A percentile compares a stretch with the other conserved stretches of the same genome.
Evolutionary conservation across 768 basidiomycete species (phyloP).

Genomic region (Boletus subparvulus): DNA sequence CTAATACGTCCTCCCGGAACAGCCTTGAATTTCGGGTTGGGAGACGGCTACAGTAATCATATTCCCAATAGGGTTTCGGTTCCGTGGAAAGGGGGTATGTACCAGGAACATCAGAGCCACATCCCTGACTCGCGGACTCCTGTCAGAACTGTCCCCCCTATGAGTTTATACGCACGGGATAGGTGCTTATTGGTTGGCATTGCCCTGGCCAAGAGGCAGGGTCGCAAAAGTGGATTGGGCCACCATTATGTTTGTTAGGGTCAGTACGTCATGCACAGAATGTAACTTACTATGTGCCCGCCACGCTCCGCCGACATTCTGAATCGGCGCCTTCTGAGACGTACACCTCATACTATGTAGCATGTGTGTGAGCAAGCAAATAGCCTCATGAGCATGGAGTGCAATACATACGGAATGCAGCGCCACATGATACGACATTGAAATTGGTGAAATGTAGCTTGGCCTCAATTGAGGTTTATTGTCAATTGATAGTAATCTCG

Average conservation of each 20-base stretch:
- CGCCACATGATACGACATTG: constrained; percentile 24
- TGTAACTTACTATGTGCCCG: background rate
- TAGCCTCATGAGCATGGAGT: background rate
- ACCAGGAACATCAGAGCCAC: background rate
- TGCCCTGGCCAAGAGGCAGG: background rate
- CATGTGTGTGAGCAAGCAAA: constrained; percentile 25
- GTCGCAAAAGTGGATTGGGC: background rate
- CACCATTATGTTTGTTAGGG: background rate
- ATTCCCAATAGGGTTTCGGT: background rate
- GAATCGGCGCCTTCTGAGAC: background rate
- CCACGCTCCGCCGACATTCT: background rate
- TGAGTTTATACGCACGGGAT: background rate
- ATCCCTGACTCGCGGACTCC: background rate
- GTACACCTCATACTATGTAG: background rate
- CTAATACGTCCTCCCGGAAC: constrained; percentile 45
- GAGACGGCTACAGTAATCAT: background rate
- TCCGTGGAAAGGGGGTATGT: constrained; percentile 1
- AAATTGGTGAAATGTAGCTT: constrained; percentile 39
- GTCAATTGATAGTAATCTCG: background rate
- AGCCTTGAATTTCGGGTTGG: constrained; percentile 3
- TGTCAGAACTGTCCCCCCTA: background rate
- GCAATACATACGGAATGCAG: background rate
- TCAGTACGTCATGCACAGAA: background rate
- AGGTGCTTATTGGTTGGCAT: background rate
- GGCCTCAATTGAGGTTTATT: background rate